Evolutionary conservation across 2,329 filamentous ascomycete genomes (phyloP).

Genomic region (Botrytis cinerea): DNA sequence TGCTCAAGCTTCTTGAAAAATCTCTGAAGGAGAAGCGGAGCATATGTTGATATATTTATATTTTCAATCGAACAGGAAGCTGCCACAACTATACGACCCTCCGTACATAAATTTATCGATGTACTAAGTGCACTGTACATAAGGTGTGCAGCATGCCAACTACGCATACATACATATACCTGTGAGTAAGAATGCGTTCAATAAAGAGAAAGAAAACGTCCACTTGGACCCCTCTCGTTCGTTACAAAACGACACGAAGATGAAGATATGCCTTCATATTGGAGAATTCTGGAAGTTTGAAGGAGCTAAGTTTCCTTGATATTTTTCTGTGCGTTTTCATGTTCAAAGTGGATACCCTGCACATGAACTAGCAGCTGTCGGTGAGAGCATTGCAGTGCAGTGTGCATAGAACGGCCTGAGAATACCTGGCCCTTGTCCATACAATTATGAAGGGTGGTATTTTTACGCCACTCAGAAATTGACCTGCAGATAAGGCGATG

Average conservation of each 20-base stretch:
- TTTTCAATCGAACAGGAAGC: slow-evolving; percentile 1
- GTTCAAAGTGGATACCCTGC: neutral
- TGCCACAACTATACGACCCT: slow-evolving; percentile 7
- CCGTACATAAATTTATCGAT: neutral
- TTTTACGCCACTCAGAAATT: slow-evolving; percentile 1
- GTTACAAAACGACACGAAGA: neutral
- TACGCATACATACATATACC: neutral
- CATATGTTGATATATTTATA: neutral
- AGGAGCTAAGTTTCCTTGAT: neutral
- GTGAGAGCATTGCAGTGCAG: slow-evolving; percentile 10
- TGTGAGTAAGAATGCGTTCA: slow-evolving; percentile 1
- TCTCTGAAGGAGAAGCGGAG: neutral
- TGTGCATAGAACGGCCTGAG: slow-evolving; percentile 4
- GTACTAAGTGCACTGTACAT: neutral
- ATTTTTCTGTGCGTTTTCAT: slow-evolving; percentile 3
- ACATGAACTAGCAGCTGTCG: neutral
- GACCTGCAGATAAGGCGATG: slow-evolving; percentile 7
- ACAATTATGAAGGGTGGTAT: neutral
- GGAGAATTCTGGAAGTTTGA: slow-evolving; percentile 7
- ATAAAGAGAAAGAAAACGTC: neutral
- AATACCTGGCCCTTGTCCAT: neutral
- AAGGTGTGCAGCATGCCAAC: neutral
- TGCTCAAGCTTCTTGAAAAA: slow-evolving; percentile 3
- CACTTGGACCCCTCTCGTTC: slow-evolving; percentile 15
- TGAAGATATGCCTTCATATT: neutral